phyloP scores from a whole-genome alignment of 805 yeast species.

The Zygosaccharomyces kombuchaensis region DNA sequence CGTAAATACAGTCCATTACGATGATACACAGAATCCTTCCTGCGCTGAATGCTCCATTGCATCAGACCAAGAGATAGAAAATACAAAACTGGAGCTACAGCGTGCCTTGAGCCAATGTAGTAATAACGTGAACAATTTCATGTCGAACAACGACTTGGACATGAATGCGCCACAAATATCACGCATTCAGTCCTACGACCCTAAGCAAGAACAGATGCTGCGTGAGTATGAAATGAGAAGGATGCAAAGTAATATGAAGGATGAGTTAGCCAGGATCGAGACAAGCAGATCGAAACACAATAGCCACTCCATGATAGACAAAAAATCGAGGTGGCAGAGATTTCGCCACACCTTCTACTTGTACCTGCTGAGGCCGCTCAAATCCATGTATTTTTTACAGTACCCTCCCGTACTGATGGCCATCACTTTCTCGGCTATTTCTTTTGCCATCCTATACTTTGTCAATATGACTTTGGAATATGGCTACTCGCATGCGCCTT shows the following conservation, averaged over 20 bases:
- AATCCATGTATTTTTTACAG: slow-evolving; percentile 53
- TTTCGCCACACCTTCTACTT: slow-evolving; percentile 39
- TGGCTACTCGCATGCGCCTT: slow-evolving; percentile 59
- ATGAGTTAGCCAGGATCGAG: slow-evolving; percentile 21
- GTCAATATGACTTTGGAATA: slow-evolving; percentile 70
- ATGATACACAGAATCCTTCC: slow-evolving; percentile 6
- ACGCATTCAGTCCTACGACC: slow-evolving; percentile 20
- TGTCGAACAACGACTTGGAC: slow-evolving; percentile 19
- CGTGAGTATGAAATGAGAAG: slow-evolving; percentile 25
- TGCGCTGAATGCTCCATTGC: slow-evolving; percentile 2
- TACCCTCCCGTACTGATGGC: slow-evolving; percentile 75
- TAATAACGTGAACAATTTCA: slow-evolving; percentile 17
- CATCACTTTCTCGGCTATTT: slow-evolving; percentile 61
- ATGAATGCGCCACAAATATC: slow-evolving; percentile 27
- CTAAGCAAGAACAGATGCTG: slow-evolving; percentile 16
- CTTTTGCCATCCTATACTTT: slow-evolving; percentile 66
- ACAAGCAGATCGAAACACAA: slow-evolving; percentile 8
- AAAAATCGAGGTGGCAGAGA: slow-evolving; percentile 5
- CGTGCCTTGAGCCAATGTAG: slow-evolving; percentile 23
- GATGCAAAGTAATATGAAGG: slow-evolving; percentile 24
- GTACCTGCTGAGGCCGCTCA: slow-evolving; percentile 54
- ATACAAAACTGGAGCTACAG: slow-evolving; percentile 8
- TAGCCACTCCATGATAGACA: neutral
- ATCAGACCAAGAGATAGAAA: slow-evolving; percentile 7
- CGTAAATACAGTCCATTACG: slow-evolving; percentile 6